These are phyloP conservation scores for Fomitopsis pinicola DNA, from an alignment of 1,284 basidiomycete species.

Conservation along the genomic window DNA sequence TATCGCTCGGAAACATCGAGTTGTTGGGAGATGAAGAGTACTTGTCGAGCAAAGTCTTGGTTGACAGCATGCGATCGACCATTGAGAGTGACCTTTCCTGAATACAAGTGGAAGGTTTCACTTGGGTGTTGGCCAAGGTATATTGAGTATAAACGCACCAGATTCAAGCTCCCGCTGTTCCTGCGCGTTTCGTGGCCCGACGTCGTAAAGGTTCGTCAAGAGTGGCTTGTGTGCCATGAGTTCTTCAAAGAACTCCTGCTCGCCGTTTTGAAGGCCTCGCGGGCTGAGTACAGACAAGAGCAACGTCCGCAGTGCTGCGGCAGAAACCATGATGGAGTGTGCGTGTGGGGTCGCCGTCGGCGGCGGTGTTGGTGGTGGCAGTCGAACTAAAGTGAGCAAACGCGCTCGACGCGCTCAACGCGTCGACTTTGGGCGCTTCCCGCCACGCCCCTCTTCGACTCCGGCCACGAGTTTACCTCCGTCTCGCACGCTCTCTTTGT, in stretches of 20 bases:
- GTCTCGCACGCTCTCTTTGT: not conserved
- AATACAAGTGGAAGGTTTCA: not conserved
- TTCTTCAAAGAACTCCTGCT: conserved; percentile 73
- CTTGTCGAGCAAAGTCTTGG: conserved; percentile 70
- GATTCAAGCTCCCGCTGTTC: conserved; percentile 72
- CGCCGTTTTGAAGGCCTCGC: conserved; percentile 42
- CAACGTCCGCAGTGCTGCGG: conserved; percentile 36
- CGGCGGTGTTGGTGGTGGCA: conserved; percentile 10
- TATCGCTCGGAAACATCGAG: conserved; percentile 77
- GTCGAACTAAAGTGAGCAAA: conserved; percentile 2
- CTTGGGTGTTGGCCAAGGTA: not conserved
- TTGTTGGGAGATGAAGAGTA: conserved; percentile 69
- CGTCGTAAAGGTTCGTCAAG: conserved; percentile 58
- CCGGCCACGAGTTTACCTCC: not conserved
- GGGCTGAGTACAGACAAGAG: conserved; percentile 37
- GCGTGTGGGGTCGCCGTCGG: not conserved
- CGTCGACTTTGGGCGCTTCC: not conserved
- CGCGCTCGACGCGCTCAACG: conserved; percentile 4
- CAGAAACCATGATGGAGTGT: conserved; percentile 35
- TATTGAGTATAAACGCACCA: conserved; percentile 40
- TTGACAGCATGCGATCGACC: conserved; percentile 65
- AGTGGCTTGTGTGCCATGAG: conserved; percentile 60
- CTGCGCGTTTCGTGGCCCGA: conserved; percentile 53
- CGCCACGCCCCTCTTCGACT: not conserved
- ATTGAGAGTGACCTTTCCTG: conserved; percentile 59